Percentiles rank a stretch among this genome's conserved stretches.
phyloP scores from a whole-genome alignment of 768 basidiomycete species.

The Phallus indusiatus region DNA sequence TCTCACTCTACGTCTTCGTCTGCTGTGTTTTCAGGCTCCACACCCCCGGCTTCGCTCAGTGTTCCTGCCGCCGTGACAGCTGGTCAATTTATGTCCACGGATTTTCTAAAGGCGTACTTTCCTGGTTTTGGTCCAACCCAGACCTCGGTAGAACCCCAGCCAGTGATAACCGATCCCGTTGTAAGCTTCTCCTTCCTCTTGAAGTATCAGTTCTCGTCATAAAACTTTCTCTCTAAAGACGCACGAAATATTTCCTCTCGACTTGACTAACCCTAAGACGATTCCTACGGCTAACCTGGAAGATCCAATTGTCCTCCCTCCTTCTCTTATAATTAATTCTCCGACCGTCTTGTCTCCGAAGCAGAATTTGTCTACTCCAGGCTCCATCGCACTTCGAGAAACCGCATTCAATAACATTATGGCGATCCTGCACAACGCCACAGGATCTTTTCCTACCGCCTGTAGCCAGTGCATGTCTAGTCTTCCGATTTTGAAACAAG shows the following conservation, averaged over 20 bases:
- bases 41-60: not conserved
- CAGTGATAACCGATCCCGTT: conserved; percentile 6
- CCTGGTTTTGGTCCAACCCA: conserved; percentile 4
- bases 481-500: not conserved
- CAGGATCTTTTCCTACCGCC: not conserved
- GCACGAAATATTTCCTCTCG: not conserved
- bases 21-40: not conserved
- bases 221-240: not conserved
- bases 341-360: not conserved
- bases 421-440: not conserved
- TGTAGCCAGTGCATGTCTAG: conserved; percentile 4
- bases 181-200: not conserved
- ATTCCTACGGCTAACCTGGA: not conserved
- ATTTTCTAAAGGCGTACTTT: not conserved
- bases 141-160: not conserved
- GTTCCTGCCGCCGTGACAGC: not conserved
- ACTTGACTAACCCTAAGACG: conserved; percentile 4
- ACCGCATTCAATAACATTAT: not conserved
- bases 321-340: not conserved
- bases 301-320: conserved; percentile 1
- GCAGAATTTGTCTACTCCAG: not conserved
- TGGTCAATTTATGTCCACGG: not conserved
- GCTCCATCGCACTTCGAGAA: not conserved
- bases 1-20: not conserved
- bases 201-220: not conserved